Conservation (phyloP, 306 rosid species). For the Urtica urens region DNA sequence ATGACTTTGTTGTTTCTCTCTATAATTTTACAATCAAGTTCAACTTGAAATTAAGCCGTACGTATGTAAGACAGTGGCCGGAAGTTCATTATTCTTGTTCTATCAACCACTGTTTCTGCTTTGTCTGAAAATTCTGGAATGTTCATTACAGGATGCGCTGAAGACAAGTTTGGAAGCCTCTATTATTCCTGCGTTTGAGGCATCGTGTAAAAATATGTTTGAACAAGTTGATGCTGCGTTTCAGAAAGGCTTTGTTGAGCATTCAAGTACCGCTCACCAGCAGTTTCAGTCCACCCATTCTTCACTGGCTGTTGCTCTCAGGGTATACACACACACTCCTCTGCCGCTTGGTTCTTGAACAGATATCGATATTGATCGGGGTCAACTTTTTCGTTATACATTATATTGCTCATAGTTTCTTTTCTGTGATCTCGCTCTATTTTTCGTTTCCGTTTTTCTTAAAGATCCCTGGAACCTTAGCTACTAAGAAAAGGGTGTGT, state of each 20-base stretch:
- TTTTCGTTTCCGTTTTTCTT: too few relatives aligned
- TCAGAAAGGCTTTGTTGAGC: constrained; percentile 45
- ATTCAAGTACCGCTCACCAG: constrained; percentile 42
- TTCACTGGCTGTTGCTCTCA: constrained; percentile 45
- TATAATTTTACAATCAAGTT: neutral
- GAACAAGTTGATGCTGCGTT: constrained; percentile 53
- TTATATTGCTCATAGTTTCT: too few relatives aligned
- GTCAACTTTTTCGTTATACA: too few relatives aligned
- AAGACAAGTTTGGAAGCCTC: constrained; percentile 51
- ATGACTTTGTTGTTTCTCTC: neutral
- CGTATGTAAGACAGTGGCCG: too few relatives aligned
- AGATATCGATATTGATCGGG: too few relatives aligned
- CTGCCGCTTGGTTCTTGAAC: too few relatives aligned
- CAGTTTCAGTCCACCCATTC: constrained; percentile 59
- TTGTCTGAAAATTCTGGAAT: constrained; percentile 1
- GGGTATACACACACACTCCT: constrained; percentile 58
- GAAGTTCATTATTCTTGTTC: constrained; percentile 11
- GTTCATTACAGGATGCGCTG: constrained; percentile 46
- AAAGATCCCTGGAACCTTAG: too few relatives aligned
- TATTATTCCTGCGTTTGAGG: constrained; percentile 51
- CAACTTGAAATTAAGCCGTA: neutral
- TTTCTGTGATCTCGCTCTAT: too few relatives aligned
- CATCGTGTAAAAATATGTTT: constrained; percentile 55
- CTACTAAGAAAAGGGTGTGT: too few relatives aligned
- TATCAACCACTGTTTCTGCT: neutral